Percentiles rank a stretch among this genome's conserved stretches.
Evolutionary conservation across 306 rosid species (phyloP).

Genomic region (Prunus davidiana): DNA sequence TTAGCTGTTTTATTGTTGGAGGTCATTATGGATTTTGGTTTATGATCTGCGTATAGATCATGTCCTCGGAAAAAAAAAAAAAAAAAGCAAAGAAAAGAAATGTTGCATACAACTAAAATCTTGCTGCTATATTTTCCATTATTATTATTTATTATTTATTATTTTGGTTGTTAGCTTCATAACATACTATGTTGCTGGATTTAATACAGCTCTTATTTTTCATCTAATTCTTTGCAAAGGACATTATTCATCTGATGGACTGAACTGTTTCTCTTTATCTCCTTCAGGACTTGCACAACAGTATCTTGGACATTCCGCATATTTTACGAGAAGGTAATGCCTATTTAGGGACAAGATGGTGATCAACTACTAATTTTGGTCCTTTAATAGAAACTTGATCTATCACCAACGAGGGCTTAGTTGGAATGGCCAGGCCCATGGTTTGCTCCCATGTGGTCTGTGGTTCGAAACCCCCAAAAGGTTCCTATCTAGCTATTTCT

Average conservation of each 20-base stretch:
- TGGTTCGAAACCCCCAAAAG: too few relatives aligned
- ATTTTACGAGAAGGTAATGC: slow-evolving; percentile 80
- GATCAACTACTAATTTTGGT: slow-evolving; percentile 7
- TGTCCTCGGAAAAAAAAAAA: not conserved
- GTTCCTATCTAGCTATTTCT: too few relatives aligned
- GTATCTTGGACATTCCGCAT: slow-evolving; percentile 91
- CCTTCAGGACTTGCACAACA: slow-evolving; percentile 81
- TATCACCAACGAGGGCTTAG: too few relatives aligned
- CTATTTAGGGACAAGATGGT: slow-evolving; percentile 3
- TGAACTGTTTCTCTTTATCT: slow-evolving; percentile 22
- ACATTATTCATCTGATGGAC: slow-evolving; percentile 18
- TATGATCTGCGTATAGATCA: not conserved
- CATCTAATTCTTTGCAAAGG: not conserved
- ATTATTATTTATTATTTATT: not conserved
- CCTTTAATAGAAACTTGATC: slow-evolving; percentile 17
- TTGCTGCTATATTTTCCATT: not conserved
- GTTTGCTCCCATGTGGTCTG: too few relatives aligned
- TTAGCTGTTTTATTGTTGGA: not conserved
- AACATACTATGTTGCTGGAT: not conserved
- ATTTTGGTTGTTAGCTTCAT: not conserved
- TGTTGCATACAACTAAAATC: not conserved
- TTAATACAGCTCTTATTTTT: not conserved
- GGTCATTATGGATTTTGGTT: not conserved
- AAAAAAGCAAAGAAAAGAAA: not conserved
- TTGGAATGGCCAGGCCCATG: too few relatives aligned